These are phyloP conservation scores for Pythium angustatum DNA, from an alignment of 352 stramenopile species.

Conservation along the genomic window DNA sequence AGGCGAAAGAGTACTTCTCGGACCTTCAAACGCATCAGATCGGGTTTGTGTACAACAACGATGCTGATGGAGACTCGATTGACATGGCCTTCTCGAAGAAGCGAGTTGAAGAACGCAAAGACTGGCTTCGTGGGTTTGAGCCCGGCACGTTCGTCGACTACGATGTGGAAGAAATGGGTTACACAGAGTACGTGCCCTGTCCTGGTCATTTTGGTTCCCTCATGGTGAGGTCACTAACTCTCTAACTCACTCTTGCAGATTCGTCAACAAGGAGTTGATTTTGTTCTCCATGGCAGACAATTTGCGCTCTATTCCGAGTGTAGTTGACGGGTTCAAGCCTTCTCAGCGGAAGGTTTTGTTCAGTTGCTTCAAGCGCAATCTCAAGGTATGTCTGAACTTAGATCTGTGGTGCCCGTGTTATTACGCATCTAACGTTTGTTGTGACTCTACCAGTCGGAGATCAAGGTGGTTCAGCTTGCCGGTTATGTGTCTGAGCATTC, in stretches of 20 bases:
- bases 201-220: not conserved
- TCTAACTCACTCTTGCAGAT: conserved; percentile 48
- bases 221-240: conserved; percentile 8
- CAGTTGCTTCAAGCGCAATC: conserved; percentile 97
- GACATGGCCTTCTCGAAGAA: conserved; percentile 99
- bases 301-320: conserved; percentile 93
- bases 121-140: conserved; percentile 93
- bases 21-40: conserved; percentile 94
- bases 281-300: conserved; percentile 98
- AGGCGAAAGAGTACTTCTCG: conserved; percentile 98
- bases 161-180: conserved; percentile 90
- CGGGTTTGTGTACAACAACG: conserved; percentile 92
- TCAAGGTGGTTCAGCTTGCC: conserved; percentile 94
- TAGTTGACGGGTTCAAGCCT: conserved; percentile 98
- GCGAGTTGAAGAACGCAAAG: conserved; percentile 94
- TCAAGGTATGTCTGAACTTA: conserved; percentile 64
- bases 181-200: conserved; percentile 81
- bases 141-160: conserved; percentile 92
- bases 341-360: conserved; percentile 98
- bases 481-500: conserved; percentile 98
- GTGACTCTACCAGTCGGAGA: conserved; percentile 33
- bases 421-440: not conserved
- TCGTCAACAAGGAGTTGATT: conserved; percentile 99
- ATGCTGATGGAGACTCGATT: conserved; percentile 88
- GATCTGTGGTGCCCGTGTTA: not conserved